Evolutionary conservation across 257 asterid genomes (phyloP), one percentile per base, ranked within the genome.

Genomic region (Schizonepeta tenuifolia): DNA sequence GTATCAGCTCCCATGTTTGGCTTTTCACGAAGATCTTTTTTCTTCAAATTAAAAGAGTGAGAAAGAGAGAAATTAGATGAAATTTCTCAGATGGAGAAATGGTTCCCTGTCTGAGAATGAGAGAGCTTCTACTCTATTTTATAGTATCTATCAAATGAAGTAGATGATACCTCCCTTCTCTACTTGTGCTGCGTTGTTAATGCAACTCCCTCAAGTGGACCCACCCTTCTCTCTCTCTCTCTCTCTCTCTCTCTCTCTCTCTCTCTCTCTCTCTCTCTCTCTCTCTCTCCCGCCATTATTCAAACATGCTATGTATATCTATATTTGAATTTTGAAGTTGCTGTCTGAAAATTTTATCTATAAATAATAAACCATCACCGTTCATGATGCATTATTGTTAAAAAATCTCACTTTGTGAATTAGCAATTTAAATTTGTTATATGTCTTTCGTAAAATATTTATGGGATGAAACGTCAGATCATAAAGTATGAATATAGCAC

Each of bases 1-100:
- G 63, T 67, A 44, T 49, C 77, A 60, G 64, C 78, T 44, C 72
- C 78, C 85, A 57, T 86, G 71, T 57, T 70, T 82, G 84, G 80
- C 57, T 50, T 77, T 55, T 67, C 69, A 21, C n/a, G 55, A 49
- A 17, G 12, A 21, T 20, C 49, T n/a, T 46, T 10, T 6, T 15
- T 18, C 4, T 7, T 9, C 55, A n/a, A 73, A 28, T 28, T 1
- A 69, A 57, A 14, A 46, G 51, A 1, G n/a, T 2, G 9, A n/a
- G 9, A n/a, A 7, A 47, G 54, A 47, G 54, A 47, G 47, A 41
- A 7, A 41, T 9, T 72, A 73, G 75, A 56, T 20, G 69, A 68
- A 43, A n/a, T 7, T 17, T 40, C 1, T 20, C 9, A 21, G 18
- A 64, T 15, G 11, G 62, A 12, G 58, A 70, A 28, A n/a, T 5